Percentiles rank a stretch among this genome's conserved stretches.
These are phyloP conservation scores for Aspergillus fischeri DNA, from an alignment of 2,329 filamentous ascomycete species.

Conservation along the genomic window DNA sequence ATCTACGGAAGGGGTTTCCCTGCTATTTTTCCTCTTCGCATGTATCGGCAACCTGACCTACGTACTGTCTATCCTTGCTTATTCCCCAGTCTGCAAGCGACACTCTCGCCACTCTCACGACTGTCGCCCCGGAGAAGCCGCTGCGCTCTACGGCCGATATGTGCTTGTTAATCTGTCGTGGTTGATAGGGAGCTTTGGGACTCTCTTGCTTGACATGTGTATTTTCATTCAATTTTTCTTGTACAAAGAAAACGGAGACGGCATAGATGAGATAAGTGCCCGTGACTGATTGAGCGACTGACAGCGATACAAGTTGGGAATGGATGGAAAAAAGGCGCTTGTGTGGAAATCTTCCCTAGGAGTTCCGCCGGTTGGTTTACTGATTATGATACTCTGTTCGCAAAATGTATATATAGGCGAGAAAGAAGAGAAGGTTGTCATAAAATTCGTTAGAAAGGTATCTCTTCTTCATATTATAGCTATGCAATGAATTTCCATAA, in stretches of 20 bases:
- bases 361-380: background rate
- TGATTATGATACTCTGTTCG: background rate
- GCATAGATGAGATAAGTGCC: slow-evolving; percentile 11
- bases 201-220: slow-evolving; percentile 74
- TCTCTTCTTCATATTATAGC: background rate
- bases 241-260: slow-evolving; percentile 53
- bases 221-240: slow-evolving; percentile 93
- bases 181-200: slow-evolving; percentile 85
- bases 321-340: background rate
- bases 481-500: background rate
- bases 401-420: background rate
- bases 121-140: slow-evolving; percentile 64
- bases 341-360: background rate
- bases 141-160: slow-evolving; percentile 69
- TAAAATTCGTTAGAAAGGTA: background rate
- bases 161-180: slow-evolving; percentile 87
- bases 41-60: slow-evolving; percentile 94
- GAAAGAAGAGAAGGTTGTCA: background rate
- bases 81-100: slow-evolving; percentile 64
- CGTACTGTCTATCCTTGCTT: slow-evolving; percentile 86
- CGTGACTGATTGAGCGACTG: background rate
- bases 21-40: slow-evolving; percentile 95
- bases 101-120: slow-evolving; percentile 39
- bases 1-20: slow-evolving; percentile 85
- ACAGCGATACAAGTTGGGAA: background rate